phyloP scores from a whole-genome alignment of 1,284 basidiomycete genomes.

The Cutaneotrichosporon cutaneum region DNA sequence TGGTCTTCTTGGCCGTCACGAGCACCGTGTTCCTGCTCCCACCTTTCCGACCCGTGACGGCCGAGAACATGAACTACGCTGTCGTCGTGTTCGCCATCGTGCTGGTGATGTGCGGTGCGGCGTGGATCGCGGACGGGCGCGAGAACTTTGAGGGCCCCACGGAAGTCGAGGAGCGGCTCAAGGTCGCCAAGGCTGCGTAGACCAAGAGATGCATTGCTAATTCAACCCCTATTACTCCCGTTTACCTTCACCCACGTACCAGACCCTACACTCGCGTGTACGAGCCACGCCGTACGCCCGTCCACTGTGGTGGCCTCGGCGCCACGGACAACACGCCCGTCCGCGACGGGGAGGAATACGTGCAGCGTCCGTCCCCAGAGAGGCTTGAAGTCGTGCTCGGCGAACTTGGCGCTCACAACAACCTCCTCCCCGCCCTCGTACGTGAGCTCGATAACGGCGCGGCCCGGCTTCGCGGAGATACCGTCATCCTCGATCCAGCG shows the following conservation, averaged over 20 bases:
- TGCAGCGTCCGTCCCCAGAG: slow-evolving; percentile 49
- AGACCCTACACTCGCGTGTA: slow-evolving; percentile 11
- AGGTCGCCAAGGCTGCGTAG: slow-evolving; percentile 8
- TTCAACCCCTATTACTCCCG: no score
- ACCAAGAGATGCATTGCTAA: neutral
- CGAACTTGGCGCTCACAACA: slow-evolving; percentile 38
- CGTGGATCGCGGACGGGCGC: slow-evolving; percentile 50
- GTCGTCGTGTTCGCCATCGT: slow-evolving; percentile 46
- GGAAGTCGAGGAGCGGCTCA: slow-evolving; percentile 38
- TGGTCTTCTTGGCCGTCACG: slow-evolving; percentile 53
- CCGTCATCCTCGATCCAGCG: slow-evolving; percentile 55
- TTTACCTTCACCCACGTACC: neutral
- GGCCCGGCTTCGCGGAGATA: slow-evolving; percentile 45
- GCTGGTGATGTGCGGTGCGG: slow-evolving; percentile 40
- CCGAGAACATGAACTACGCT: slow-evolving; percentile 55
- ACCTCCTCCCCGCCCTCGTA: slow-evolving; percentile 41
- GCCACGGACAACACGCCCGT: slow-evolving; percentile 34
- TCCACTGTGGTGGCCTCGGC: slow-evolving; percentile 25
- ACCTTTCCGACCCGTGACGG: slow-evolving; percentile 49
- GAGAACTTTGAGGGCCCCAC: slow-evolving; percentile 51
- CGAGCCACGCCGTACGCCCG: slow-evolving; percentile 14
- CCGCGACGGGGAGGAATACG: slow-evolving; percentile 48
- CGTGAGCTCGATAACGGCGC: slow-evolving; percentile 40
- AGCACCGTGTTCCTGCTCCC: slow-evolving; percentile 58
- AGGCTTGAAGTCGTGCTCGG: slow-evolving; percentile 47